Percentiles rank a stretch among this genome's conserved stretches.
Evolutionary conservation across 768 basidiomycete species (phyloP).

Genomic region (Xanthoconium purpureum): DNA sequence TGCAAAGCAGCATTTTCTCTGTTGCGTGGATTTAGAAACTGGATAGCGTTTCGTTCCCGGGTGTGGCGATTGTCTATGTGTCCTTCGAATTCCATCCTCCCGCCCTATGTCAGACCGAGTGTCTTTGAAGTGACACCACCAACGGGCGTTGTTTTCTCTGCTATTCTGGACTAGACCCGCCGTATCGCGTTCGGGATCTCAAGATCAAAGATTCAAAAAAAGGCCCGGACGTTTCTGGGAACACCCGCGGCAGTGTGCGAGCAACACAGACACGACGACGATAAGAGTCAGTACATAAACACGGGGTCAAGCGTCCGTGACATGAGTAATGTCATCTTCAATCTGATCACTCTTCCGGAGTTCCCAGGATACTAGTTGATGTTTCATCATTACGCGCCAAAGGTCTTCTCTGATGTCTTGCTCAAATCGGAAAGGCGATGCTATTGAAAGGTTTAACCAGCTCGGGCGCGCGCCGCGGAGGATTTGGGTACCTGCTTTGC

Average conservation of each 20-base stretch:
- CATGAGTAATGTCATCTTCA: background rate
- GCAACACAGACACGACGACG: background rate
- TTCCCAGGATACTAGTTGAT: background rate
- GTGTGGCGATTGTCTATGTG: background rate
- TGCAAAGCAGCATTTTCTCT: no score
- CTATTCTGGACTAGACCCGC: background rate
- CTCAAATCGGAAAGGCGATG: background rate
- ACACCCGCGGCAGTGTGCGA: background rate
- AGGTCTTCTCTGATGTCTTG: background rate
- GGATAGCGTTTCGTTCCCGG: no score
- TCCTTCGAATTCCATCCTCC: background rate
- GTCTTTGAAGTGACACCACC: background rate
- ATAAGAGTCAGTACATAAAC: background rate
- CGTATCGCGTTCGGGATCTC: background rate
- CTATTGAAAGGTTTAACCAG: background rate
- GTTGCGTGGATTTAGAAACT: no score
- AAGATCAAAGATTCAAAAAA: background rate
- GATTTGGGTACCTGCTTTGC: background rate
- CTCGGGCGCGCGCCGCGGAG: background rate
- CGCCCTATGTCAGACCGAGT: background rate
- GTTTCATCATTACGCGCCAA: slow-evolving; percentile 8
- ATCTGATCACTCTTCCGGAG: background rate
- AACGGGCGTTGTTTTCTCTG: background rate
- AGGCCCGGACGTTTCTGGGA: background rate
- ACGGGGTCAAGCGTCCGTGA: background rate